Evolutionary conservation across 2,329 filamentous ascomycete genomes (phyloP).

Genomic region (Aspergillus ustus): DNA sequence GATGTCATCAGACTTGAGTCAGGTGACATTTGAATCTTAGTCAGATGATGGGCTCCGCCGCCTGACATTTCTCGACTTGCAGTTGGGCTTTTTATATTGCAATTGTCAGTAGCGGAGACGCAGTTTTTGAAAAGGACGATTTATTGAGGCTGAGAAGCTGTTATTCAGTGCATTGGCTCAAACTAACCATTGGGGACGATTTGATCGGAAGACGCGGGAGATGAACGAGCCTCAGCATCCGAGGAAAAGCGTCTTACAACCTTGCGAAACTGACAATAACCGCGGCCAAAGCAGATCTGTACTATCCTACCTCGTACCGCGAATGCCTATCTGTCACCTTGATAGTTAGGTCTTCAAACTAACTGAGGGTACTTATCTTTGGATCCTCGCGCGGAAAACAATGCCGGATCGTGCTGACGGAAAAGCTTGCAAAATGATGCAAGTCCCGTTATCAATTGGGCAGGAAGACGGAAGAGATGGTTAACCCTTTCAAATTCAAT

Average conservation of each 20-base stretch:
- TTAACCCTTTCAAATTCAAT: neutral
- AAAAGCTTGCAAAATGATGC: neutral
- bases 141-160: neutral
- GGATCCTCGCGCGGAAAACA: neutral
- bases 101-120: neutral
- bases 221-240: neutral
- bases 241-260: neutral
- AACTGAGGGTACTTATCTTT: neutral
- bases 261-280: neutral
- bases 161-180: neutral
- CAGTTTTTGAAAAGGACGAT: neutral
- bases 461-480: neutral
- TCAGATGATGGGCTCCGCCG: neutral
- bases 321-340: neutral
- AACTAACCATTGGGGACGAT: neutral
- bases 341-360: neutral
- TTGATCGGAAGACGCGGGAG: neutral
- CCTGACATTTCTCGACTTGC: neutral
- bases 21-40: neutral
- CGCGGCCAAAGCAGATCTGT: neutral
- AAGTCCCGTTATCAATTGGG: neutral
- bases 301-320: neutral
- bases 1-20: neutral
- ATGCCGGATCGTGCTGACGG: neutral
- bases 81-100: neutral